Base-by-base conservation (phyloP, 2,329 filamentous ascomycete species). In the Fusarium sp. region DNA sequence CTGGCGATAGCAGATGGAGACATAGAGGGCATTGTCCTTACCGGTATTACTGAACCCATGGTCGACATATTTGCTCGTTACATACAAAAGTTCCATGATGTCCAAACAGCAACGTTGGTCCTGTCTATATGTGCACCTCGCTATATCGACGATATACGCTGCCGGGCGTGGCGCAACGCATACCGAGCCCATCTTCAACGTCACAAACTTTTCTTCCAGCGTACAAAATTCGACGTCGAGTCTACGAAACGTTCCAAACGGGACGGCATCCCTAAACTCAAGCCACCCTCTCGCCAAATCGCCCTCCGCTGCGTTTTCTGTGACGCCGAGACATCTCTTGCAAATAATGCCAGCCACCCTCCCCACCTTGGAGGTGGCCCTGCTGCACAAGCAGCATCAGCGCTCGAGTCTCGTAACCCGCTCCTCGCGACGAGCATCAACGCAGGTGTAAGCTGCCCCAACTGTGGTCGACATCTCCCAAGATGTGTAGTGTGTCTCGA, bases 271-370 rank as follows among this genome's bases (percentile, higher is more conserved):
- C 74, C 74, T 20, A 73, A 63, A 42, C 74, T 76, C 59, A 75
- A 71, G 56, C 86, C 90, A 2, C 86, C 90, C 1, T 88, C 88
- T 4, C 84, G 90, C 32, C 92, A 93, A 79, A 88, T 95, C 55
- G 89, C 90, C 7, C 86, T 96, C 50, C 88, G 92, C 48, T 96
- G 93, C 80, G 86, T 91, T 49, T 92, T 93, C 80, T 96, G 93
- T 80, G 89, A 92, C 73, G 84, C 87, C 34, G 85, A 88, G 75
- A 86, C 85, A 51, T 86, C 83, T 34, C 80, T 86, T 25, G 81
- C 82, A 42, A 84, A 83, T 60, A 80, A 76, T 55, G 41, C 53
- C 23, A 64, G 20, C 55, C 69, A 69, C 48, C 64, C 47, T 32
- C 32, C 57, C 41, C 63, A 68, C 25, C 25, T 65, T 13, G 63